Evolutionary conservation across 345 rosid species (phyloP).

Genomic region (Schrenkiella parvula): DNA sequence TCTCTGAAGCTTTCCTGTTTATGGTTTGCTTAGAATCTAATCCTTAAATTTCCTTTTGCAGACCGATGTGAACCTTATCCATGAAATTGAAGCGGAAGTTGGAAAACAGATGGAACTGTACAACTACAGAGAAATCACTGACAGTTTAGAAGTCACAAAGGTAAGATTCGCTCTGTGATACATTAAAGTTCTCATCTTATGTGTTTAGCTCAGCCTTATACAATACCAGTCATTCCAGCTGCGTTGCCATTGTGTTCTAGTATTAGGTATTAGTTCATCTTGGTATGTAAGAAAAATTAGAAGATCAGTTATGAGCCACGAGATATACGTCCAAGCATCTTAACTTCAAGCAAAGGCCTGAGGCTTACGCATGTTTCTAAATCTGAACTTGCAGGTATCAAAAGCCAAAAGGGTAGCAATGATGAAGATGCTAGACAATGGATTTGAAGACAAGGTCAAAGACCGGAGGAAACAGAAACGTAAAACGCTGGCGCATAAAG

Average conservation of each 20-base stretch:
- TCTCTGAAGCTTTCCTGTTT: not conserved
- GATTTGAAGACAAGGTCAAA: slow-evolving; percentile 75
- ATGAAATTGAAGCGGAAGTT: slow-evolving; percentile 68
- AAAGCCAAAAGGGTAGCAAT: slow-evolving; percentile 84
- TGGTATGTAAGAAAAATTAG: not conserved
- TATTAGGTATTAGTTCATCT: not conserved
- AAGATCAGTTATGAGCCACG: not conserved
- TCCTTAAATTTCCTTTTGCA: slow-evolving; percentile 32
- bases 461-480: slow-evolving; percentile 67
- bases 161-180: slow-evolving; percentile 31
- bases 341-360: not conserved
- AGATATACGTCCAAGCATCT: not conserved
- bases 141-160: slow-evolving; percentile 65
- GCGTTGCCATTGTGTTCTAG: not conserved
- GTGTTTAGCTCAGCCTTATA: not conserved
- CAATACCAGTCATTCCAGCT: not conserved
- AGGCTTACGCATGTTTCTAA: not conserved
- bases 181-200: not conserved
- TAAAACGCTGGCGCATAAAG: slow-evolving; percentile 58
- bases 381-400: slow-evolving; percentile 49
- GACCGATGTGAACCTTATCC: slow-evolving; percentile 74
- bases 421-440: slow-evolving; percentile 88
- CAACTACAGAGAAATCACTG: slow-evolving; percentile 69
- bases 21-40: slow-evolving; percentile 10
- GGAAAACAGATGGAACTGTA: slow-evolving; percentile 65